Conservation (phyloP, 2,329 filamentous ascomycete species). For the Botryotinia calthae region DNA sequence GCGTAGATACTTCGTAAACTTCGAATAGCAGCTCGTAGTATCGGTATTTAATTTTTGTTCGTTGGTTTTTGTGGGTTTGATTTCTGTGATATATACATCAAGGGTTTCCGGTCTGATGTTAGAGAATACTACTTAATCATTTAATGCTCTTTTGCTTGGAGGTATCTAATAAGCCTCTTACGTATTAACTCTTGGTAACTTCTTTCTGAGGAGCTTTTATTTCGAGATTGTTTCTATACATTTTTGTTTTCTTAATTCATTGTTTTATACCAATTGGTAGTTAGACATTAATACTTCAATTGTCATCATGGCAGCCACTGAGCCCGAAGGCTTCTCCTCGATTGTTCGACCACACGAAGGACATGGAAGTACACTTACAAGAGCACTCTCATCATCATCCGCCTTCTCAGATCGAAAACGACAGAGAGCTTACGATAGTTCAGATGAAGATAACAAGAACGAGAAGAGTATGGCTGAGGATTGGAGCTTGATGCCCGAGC, state of each 20-base stretch:
- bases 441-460: slow-evolving; percentile 26
- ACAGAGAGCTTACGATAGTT: slow-evolving; percentile 28
- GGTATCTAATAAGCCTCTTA: not conserved
- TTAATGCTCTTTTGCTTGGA: not conserved
- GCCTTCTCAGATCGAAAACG: slow-evolving; percentile 23
- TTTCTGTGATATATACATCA: not conserved
- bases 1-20: not conserved
- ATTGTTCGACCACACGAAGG: slow-evolving; percentile 8
- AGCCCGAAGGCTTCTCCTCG: slow-evolving; percentile 23
- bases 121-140: not conserved
- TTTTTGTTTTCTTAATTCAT: not conserved
- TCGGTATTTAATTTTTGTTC: not conserved
- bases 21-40: not conserved
- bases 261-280: not conserved
- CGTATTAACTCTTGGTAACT: not conserved
- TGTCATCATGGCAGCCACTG: slow-evolving; percentile 23
- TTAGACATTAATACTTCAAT: not conserved
- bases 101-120: not conserved
- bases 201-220: not conserved
- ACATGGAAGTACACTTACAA: slow-evolving; percentile 13
- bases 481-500: slow-evolving; percentile 36
- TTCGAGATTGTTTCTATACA: not conserved
- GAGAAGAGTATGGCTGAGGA: slow-evolving; percentile 28
- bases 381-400: slow-evolving; percentile 21
- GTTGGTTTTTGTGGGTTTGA: not conserved